These are phyloP conservation scores for Ceratocystis albifundus DNA, from an alignment of 2,329 filamentous ascomycete species.

Conservation along the genomic window DNA sequence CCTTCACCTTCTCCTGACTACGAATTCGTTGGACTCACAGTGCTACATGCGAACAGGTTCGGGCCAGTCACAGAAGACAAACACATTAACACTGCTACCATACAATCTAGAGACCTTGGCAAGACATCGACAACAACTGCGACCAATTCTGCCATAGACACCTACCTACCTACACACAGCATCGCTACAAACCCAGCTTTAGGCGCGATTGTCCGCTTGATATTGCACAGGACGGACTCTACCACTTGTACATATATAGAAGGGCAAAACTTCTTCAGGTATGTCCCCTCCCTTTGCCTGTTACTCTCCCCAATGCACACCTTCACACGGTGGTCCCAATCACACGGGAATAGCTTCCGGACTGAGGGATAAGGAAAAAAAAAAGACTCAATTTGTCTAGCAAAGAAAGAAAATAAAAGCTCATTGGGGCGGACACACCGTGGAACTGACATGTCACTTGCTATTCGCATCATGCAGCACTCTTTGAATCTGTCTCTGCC, in stretches of 20 bases:
- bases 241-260: background rate
- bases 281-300: background rate
- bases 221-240: background rate
- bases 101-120: background rate
- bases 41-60: conserved; percentile 34
- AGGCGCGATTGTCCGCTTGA: background rate
- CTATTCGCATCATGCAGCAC: background rate
- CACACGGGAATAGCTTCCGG: background rate
- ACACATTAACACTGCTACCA: background rate
- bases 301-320: background rate
- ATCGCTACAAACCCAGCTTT: background rate
- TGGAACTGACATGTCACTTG: conserved; percentile 5
- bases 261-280: background rate
- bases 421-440: background rate
- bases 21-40: conserved; percentile 26
- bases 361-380: background rate
- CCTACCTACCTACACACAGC: background rate
- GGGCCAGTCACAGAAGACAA: conserved; percentile 34
- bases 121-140: background rate
- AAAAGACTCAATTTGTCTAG: background rate
- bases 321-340: background rate
- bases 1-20: conserved; percentile 25
- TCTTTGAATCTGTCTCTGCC: background rate
- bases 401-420: too few species aligned
- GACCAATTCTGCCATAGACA: background rate